A percentile compares a stretch with the other conserved stretches of the same genome.
phyloP scores from a whole-genome alignment of 1,284 basidiomycete species.

The Ganoderma meredithae region DNA sequence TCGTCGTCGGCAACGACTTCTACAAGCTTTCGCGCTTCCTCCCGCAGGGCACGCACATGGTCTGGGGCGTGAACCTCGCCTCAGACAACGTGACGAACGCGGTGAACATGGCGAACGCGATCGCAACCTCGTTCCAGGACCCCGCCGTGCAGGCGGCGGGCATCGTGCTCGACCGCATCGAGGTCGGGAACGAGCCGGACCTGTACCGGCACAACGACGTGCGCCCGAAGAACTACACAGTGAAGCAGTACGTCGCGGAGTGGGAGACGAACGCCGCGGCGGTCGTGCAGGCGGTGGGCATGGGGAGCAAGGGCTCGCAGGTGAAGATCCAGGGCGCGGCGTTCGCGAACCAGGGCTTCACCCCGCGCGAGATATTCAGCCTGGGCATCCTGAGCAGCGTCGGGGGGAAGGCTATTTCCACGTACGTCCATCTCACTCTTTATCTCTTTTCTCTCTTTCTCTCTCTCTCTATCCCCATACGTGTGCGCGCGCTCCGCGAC shows the following conservation, averaged over 20 bases:
- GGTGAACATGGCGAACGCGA: conserved; percentile 61
- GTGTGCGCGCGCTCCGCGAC: background rate
- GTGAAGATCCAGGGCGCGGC: conserved; percentile 61
- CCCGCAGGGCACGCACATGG: conserved; percentile 62
- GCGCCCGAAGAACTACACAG: conserved; percentile 52
- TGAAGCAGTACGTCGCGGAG: conserved; percentile 61
- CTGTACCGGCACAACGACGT: conserved; percentile 60
- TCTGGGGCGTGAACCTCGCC: conserved; percentile 72
- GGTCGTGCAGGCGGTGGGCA: conserved; percentile 42
- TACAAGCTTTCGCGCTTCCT: conserved; percentile 63
- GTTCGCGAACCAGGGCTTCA: conserved; percentile 64
- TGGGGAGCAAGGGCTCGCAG: conserved; percentile 35
- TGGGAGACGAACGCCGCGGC: conserved; percentile 43
- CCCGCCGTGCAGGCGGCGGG: conserved; percentile 49
- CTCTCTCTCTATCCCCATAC: conserved; percentile 6
- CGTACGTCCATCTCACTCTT: conserved; percentile 34
- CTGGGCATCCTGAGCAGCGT: conserved; percentile 43
- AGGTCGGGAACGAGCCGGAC: conserved; percentile 63
- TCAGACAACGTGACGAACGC: conserved; percentile 62
- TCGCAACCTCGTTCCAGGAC: conserved; percentile 58
- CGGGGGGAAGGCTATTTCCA: conserved; percentile 43
- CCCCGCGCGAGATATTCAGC: conserved; percentile 57
- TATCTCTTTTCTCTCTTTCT: background rate
- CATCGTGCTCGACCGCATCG: conserved; percentile 42
- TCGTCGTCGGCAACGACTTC: conserved; percentile 63